These are phyloP conservation scores for Picea sitchensis DNA, from an alignment of 75 land plant species.

Conservation along the genomic window DNA sequence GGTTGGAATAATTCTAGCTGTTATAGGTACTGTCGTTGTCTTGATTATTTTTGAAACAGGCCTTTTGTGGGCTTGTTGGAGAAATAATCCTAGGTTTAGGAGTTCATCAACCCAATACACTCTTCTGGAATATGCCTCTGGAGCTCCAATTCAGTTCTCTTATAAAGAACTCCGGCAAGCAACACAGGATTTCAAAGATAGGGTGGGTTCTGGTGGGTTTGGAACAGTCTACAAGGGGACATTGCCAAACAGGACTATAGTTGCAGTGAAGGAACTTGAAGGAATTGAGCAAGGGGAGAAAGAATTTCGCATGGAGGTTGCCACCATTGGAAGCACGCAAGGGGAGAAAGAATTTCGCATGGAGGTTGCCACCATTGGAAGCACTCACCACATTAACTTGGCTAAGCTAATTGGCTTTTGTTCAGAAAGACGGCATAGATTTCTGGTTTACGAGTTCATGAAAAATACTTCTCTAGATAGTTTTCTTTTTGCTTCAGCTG, in stretches of 20 bases:
- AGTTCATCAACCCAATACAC: constrained; percentile 28
- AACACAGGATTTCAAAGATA: constrained; percentile 67
- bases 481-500: constrained; percentile 19
- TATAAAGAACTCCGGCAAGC: constrained; percentile 60
- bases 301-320: constrained; percentile 82
- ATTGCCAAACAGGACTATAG: constrained; percentile 44
- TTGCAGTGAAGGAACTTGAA: constrained; percentile 79
- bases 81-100: no score
- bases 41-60: constrained; percentile 1
- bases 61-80: not conserved
- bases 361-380: constrained; percentile 82
- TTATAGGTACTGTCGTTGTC: not conserved
- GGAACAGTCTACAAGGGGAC: constrained; percentile 70
- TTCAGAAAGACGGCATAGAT: constrained; percentile 64
- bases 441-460: constrained; percentile 85
- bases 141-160: constrained; percentile 76
- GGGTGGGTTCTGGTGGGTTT: constrained; percentile 81
- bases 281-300: constrained; percentile 84
- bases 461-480: constrained; percentile 68
- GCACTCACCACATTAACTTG: constrained; percentile 85
- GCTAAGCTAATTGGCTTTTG: constrained; percentile 82
- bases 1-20: constrained; percentile 1
- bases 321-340: constrained; percentile 80
- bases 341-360: constrained; percentile 85
- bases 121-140: constrained; percentile 67